Evolutionary conservation across 495 filamentous ascomycete species (phyloP), one percentile per base, ranked within the genome.

Genomic region (Daldinia grandis): DNA sequence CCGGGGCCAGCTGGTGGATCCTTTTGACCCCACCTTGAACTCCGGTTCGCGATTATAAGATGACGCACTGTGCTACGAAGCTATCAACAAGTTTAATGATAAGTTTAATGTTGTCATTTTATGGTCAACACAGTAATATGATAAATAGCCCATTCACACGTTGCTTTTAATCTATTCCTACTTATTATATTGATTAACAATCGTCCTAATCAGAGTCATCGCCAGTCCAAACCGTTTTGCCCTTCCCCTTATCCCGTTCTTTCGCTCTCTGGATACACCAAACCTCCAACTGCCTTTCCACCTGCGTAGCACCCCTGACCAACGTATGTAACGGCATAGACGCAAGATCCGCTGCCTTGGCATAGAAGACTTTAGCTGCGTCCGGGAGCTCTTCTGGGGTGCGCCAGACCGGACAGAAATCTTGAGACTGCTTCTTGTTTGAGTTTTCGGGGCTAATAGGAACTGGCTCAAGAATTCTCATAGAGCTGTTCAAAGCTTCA

Each of bases 351-450:
- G 89, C 89, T 14, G 84, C 87, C 35, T 83, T 75, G 58, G 84
- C 78, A 66, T 87, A 88, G 56, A 93, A 88, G 0, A 65, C 66
- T 50, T 76, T 84, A 5, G 88, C 89, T 0, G 76, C 68, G 12
- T 85, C 81, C 4, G 85, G 80, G 42, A 93, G 78, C 33, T 91
- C 86, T 10, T 86, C 83, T 66, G 82, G 81, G 24, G 71, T 82
- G 44, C 86, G 81, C 78, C 88, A 92, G 9, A 85, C 81, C 66
- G 79, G 81, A 66, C 91, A 92, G 37, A 80, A 77, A 19, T 82
- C 82, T 49, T 89, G 89, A 6, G 87, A 85, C 37, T 84, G 80
- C 12, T 75, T 75, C 21, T 81, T 74, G 28, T 69, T 74, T 17
- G 79, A 74, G 21, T 66, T 55, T 24, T 70, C 58, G 24, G 61